phyloP scores from a whole-genome alignment of 139 green algal species.

The Diplosphaera chodatii region DNA sequence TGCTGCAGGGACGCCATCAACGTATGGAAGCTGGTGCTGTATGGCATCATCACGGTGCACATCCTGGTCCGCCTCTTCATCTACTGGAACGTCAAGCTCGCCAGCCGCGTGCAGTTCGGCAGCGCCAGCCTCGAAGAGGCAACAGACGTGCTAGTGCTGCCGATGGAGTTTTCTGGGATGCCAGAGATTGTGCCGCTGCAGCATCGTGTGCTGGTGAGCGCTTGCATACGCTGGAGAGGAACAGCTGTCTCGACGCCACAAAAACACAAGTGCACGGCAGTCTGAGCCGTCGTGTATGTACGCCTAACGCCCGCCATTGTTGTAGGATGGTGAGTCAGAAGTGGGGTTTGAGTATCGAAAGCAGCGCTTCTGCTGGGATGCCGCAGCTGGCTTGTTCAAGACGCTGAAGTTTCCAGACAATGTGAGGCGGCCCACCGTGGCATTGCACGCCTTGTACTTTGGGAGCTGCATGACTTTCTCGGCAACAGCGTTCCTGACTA shows the following conservation, averaged over 20 bases:
- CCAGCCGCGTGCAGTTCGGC: slow-evolving; percentile 17
- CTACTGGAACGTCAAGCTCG: slow-evolving; percentile 48
- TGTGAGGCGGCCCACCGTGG: no score
- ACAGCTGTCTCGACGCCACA: no score
- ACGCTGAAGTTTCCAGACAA: slow-evolving; percentile 63
- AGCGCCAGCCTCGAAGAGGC: slow-evolving; percentile 9
- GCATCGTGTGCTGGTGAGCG: slow-evolving; percentile 32
- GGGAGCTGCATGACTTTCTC: no score
- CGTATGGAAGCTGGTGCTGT: slow-evolving; percentile 7
- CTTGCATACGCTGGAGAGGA: no score
- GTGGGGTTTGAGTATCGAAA: slow-evolving; percentile 73
- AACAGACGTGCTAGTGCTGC: slow-evolving; percentile 43
- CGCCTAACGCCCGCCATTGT: not conserved
- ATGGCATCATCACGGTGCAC: slow-evolving; percentile 24
- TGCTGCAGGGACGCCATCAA: not conserved
- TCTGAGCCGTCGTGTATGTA: no score
- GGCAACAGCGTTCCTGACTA: no score
- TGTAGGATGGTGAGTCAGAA: slow-evolving; percentile 31
- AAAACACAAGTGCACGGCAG: no score
- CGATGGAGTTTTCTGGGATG: slow-evolving; percentile 50
- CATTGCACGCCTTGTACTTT: no score
- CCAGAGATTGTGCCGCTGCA: slow-evolving; percentile 60
- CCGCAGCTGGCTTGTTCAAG: slow-evolving; percentile 38
- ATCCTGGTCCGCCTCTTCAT: slow-evolving; percentile 52
- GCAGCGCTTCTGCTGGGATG: slow-evolving; percentile 65